Conservation (phyloP, 1,284 basidiomycete genomes). For the Xerocomus amazonicus region DNA sequence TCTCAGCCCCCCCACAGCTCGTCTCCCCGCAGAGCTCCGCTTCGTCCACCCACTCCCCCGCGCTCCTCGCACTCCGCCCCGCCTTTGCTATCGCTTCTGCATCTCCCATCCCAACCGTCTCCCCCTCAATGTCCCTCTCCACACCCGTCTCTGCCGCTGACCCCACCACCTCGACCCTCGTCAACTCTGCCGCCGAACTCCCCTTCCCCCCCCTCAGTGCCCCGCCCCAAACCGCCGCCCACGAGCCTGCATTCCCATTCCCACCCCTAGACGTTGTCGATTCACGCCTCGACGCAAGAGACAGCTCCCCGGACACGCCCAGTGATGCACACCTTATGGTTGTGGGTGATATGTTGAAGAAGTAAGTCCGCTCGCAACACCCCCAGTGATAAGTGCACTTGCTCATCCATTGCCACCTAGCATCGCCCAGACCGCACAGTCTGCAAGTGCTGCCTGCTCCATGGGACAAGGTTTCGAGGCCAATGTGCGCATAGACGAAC, state of each 20-base stretch:
- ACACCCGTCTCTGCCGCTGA: conserved; percentile 39
- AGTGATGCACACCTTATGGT: conserved; percentile 32
- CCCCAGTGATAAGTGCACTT: neutral
- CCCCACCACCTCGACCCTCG: conserved; percentile 34
- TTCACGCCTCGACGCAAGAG: conserved; percentile 10
- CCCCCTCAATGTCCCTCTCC: conserved; percentile 10
- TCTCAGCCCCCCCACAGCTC: conserved; percentile 35
- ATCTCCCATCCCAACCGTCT: conserved; percentile 25
- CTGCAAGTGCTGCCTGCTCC: conserved; percentile 46
- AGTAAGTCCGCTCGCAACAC: conserved; percentile 18
- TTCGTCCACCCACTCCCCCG: conserved; percentile 36
- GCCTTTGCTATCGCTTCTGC: conserved; percentile 35
- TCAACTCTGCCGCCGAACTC: conserved; percentile 21
- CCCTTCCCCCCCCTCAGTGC: conserved; percentile 24
- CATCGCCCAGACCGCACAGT: conserved; percentile 47
- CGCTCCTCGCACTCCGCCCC: conserved; percentile 32
- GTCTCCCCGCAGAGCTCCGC: conserved; percentile 42
- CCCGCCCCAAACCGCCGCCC: conserved; percentile 6
- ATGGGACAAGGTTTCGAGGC: conserved; percentile 45
- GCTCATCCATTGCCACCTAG: conserved; percentile 29
- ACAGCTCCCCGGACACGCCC: conserved; percentile 24
- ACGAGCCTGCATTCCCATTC: conserved; percentile 25
- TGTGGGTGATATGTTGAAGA: conserved; percentile 33
- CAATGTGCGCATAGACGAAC: conserved; percentile 43
- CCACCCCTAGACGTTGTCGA: conserved; percentile 25